These are phyloP conservation scores for Lizonia empirigonia DNA, from an alignment of 2,329 filamentous ascomycete species.

Conservation along the genomic window DNA sequence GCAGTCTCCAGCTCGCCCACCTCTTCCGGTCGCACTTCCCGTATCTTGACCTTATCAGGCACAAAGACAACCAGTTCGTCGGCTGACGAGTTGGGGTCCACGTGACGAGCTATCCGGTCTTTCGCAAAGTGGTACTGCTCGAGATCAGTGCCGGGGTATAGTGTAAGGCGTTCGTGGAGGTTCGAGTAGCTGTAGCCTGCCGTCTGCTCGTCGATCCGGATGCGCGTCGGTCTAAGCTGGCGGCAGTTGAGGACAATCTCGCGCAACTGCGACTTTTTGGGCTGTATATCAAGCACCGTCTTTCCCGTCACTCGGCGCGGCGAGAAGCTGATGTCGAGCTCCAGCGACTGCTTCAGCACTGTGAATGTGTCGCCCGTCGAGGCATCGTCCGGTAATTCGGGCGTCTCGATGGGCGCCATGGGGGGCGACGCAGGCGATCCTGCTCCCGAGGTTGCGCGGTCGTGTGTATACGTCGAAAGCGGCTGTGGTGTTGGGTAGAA, in stretches of 20 bases:
- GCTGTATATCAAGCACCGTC: conserved; percentile 80
- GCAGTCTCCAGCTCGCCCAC: conserved; percentile 40
- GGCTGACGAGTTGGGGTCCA: conserved; percentile 54
- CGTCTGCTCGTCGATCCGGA: conserved; percentile 53
- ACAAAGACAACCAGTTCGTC: conserved; percentile 65
- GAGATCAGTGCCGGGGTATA: conserved; percentile 66
- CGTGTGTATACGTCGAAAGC: conserved; percentile 1
- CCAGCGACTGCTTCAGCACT: conserved; percentile 83
- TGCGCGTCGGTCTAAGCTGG: conserved; percentile 62
- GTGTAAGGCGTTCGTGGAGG: conserved; percentile 68
- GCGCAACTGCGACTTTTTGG: conserved; percentile 61
- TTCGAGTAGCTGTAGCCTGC: conserved; percentile 59
- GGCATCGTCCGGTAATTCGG: conserved; percentile 38
- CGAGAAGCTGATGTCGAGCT: conserved; percentile 86
- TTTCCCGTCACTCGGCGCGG: conserved; percentile 75
- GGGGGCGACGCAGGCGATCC: conserved; percentile 35
- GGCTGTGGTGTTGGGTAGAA: conserved; percentile 11
- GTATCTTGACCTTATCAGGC: conserved; percentile 65
- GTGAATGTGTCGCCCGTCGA: conserved; percentile 52
- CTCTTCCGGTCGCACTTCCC: conserved; percentile 63
- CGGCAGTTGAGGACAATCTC: conserved; percentile 65
- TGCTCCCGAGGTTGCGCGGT: conserved; percentile 27
- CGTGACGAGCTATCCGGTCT: conserved; percentile 66
- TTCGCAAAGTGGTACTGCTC: conserved; percentile 79
- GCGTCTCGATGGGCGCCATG: conserved; percentile 41